These are phyloP conservation scores for Scytalidium sp. DNA, from an alignment of 2,329 filamentous ascomycete genomes.

Conservation along the genomic window DNA sequence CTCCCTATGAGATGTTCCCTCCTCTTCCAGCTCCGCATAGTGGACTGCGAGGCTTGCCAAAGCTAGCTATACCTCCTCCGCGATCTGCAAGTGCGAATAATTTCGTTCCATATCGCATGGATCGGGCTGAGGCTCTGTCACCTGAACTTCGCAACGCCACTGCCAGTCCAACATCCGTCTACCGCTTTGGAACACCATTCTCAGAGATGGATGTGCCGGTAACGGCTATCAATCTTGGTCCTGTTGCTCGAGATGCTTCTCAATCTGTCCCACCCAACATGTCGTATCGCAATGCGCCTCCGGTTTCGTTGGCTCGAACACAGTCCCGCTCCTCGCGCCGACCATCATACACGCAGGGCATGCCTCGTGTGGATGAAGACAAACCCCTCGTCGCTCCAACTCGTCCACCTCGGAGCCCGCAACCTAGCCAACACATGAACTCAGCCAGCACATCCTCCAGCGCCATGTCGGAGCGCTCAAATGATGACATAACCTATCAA, in stretches of 20 bases:
- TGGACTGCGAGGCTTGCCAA: conserved; percentile 57
- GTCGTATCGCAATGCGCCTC: conserved; percentile 60
- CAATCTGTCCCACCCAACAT: conserved; percentile 95
- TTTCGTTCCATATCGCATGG: conserved; percentile 51
- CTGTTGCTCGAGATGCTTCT: conserved; percentile 73
- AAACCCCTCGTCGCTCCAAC: conserved; percentile 28
- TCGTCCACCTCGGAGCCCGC: conserved; percentile 21
- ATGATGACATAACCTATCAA: conserved; percentile 63
- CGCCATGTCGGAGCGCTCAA: conserved; percentile 24
- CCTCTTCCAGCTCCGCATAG: conserved; percentile 43
- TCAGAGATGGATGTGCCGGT: conserved; percentile 89
- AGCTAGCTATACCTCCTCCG: conserved; percentile 49
- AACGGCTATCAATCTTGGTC: conserved; percentile 67
- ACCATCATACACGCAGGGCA: conserved; percentile 60
- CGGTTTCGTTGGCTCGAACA: conserved; percentile 18
- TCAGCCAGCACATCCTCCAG: conserved; percentile 16
- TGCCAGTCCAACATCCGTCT: conserved; percentile 56
- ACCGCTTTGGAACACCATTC: conserved; percentile 80
- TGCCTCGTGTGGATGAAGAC: conserved; percentile 70
- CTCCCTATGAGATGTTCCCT: conserved; percentile 64
- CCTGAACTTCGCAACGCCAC: conserved; percentile 50
- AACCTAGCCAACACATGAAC: conserved; percentile 20
- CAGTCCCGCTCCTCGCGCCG: conserved; percentile 53
- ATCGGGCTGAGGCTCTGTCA: conserved; percentile 46
- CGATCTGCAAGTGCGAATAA: conserved; percentile 26